Base-by-base conservation (phyloP, 1,139 yeast genomes). In the Yamadazyma atmosphaerica region DNA sequence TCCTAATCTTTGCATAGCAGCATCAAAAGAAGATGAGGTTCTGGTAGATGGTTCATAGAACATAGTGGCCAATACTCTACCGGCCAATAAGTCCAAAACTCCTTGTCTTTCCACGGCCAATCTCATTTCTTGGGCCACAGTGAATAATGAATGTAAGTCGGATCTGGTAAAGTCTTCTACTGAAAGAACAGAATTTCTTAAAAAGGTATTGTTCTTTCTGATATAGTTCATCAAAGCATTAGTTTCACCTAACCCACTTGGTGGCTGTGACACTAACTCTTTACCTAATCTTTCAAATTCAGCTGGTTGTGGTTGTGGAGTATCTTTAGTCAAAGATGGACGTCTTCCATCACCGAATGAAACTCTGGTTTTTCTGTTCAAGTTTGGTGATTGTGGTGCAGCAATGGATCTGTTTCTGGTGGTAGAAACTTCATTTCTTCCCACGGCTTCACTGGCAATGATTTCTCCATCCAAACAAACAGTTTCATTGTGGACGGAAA, bases 1-100 rank as follows among this genome's bases (percentile, higher is more conserved):
- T 63, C 99, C 99, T 56, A 94, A 77, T 72, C 99, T 86, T 75
- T 94, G 98, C 98, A 94, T 94, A 45, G 99, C 99, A 54, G 97
- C 96, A 64, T 94, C 96, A 62, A 94, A 94, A 2, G 98, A 90
- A 17, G 97, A 82, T 13, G 95, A 80, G 23, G 99, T 94, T 68
- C 99, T 81, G 34, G 99, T 94, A 9, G 97, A 88, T 54, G 99
- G 98, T 72, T 94, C 99, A 64, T 89, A 94, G 73, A 94, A 94
- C 76, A 94, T 83, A 17, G 98, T 92, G 37, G 97, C 88, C 59
- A 94, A 74, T 38, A 94, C 83, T 60, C 96, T 83, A 45, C 98
- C 96, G 66, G 83, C 79, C 68, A 92, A 79, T 46, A 94, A 66
- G 63, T 92, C 96, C 61, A 94, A 73, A 39, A 88, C 95, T 55